Percentiles rank a stretch among this genome's conserved stretches.
Evolutionary conservation across 805 yeast species (phyloP).

Genomic region (Suhomyces canberraensis): DNA sequence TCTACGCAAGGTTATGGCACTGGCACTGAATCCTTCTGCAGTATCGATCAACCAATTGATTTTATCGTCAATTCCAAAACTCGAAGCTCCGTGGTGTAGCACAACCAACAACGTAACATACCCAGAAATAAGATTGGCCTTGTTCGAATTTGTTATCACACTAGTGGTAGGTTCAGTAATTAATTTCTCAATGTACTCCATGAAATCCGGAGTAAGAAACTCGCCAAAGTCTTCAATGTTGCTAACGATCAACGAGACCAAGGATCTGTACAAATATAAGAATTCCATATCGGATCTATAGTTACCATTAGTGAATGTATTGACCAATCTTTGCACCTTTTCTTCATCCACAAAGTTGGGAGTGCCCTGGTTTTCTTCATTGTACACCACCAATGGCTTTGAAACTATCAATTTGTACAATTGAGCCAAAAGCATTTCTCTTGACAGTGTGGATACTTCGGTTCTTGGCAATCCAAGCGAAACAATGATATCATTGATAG

Average conservation of each 20-base stretch:
- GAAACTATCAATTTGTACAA: conserved; percentile 45
- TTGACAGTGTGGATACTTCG: conserved; percentile 43
- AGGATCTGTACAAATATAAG: conserved; percentile 37
- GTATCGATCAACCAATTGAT: conserved; percentile 42
- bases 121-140: conserved; percentile 37
- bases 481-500: conserved; percentile 44
- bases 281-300: conserved; percentile 41
- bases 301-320: conserved; percentile 29
- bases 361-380: conserved; percentile 37
- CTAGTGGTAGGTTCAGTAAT: conserved; percentile 34
- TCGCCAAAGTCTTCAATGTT: conserved; percentile 51
- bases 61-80: conserved; percentile 48
- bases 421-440: conserved; percentile 51
- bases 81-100: conserved; percentile 46
- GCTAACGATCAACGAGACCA: conserved; percentile 43
- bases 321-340: conserved; percentile 31
- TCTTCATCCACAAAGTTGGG: conserved; percentile 36
- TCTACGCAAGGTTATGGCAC: conserved; percentile 27
- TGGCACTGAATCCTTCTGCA: conserved; percentile 36
- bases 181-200: conserved; percentile 22
- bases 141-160: conserved; percentile 35
- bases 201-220: conserved; percentile 30
- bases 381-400: conserved; percentile 35
- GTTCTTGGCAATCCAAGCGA: conserved; percentile 42
- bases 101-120: conserved; percentile 39